Evolutionary conservation across 73 alveolate genomes (phyloP).

Genomic region (Uronychia setigera): DNA sequence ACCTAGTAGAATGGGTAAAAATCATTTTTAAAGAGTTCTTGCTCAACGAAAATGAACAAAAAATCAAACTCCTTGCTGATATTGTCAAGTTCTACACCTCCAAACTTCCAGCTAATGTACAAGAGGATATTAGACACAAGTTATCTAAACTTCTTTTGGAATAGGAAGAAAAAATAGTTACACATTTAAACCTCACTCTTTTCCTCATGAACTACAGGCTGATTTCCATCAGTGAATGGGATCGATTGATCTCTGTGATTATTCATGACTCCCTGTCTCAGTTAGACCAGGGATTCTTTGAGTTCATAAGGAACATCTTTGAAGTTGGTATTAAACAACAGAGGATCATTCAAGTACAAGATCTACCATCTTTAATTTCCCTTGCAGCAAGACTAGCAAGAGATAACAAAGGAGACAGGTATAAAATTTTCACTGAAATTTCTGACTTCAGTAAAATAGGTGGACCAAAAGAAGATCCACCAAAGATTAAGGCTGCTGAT

Average conservation of each 20-base stretch:
- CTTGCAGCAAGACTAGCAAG: background rate
- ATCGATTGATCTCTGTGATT: background rate
- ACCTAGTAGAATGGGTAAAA: background rate
- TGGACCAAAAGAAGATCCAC: too few species aligned
- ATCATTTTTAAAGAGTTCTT: background rate
- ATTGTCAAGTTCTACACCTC: background rate
- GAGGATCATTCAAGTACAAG: background rate
- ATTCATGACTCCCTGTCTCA: background rate
- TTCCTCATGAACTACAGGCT: constrained; percentile 33
- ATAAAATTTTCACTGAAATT: background rate
- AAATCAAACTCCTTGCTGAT: constrained; percentile 4
- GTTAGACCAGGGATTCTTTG: background rate
- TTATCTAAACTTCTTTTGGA: constrained; percentile 14
- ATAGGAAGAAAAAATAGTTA: constrained; percentile 5
- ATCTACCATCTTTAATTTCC: background rate
- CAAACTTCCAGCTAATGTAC: background rate
- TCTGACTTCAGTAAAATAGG: too few species aligned
- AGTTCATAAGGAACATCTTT: background rate
- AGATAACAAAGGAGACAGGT: background rate
- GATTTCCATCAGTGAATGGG: constrained; percentile 54
- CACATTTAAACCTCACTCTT: constrained; percentile 22
- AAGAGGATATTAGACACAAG: background rate
- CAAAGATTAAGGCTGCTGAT: too few species aligned
- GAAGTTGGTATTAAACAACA: background rate
- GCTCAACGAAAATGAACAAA: background rate